These are phyloP conservation scores for Brettanomyces bruxellensis DNA, from an alignment of 805 yeast genomes.

Conservation along the genomic window DNA sequence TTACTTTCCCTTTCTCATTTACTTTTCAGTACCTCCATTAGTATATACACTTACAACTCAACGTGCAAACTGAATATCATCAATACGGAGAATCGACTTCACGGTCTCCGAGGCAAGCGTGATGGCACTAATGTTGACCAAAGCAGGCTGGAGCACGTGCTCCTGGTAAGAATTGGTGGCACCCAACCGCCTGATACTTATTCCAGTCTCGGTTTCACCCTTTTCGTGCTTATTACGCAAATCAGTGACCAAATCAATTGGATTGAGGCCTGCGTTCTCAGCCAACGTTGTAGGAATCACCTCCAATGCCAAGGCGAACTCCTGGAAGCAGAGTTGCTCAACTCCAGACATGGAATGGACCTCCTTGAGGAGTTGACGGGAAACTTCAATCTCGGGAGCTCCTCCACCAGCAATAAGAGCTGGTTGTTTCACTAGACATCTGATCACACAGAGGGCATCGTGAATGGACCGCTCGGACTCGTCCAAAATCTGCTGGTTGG, in stretches of 20 bases:
- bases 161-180: constrained; percentile 87
- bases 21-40: too few relatives aligned
- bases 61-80: constrained; percentile 76
- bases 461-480: constrained; percentile 97
- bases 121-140: constrained; percentile 90
- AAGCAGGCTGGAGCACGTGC: constrained; percentile 92
- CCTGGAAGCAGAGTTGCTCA: constrained; percentile 85
- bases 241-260: constrained; percentile 86
- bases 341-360: constrained; percentile 70
- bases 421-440: constrained; percentile 80
- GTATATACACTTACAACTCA: too few relatives aligned
- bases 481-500: constrained; percentile 81
- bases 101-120: constrained; percentile 94
- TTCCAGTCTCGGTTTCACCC: constrained; percentile 92
- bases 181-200: constrained; percentile 88
- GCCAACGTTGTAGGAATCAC: constrained; percentile 91
- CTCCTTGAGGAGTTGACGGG: constrained; percentile 65
- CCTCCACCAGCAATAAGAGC: constrained; percentile 98
- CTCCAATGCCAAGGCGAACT: constrained; percentile 86
- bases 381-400: constrained; percentile 90
- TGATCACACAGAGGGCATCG: constrained; percentile 90
- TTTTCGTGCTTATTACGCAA: constrained; percentile 82
- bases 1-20: too few relatives aligned
- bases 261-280: constrained; percentile 90
- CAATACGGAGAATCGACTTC: constrained; percentile 90